These are phyloP conservation scores for Nepenthes alata DNA, from an alignment of 179 eudicot species.

Conservation along the genomic window DNA sequence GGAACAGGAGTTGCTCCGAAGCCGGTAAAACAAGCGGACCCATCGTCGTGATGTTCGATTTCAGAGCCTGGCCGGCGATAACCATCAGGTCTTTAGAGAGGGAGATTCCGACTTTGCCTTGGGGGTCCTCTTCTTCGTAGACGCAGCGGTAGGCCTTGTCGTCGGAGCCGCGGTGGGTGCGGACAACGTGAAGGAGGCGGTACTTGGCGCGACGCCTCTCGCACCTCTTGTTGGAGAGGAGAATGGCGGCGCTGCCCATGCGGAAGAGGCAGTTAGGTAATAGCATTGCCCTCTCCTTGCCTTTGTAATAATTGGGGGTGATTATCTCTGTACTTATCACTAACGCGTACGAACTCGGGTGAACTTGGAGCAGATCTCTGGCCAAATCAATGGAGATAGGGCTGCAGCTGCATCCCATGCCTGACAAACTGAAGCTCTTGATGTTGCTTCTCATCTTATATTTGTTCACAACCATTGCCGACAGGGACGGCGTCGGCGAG, in stretches of 20 bases:
- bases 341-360: constrained; percentile 52
- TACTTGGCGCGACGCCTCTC: constrained; percentile 46
- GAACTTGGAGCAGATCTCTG: constrained; percentile 48
- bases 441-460: constrained; percentile 57
- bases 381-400: constrained; percentile 58
- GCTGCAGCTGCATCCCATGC: constrained; percentile 78
- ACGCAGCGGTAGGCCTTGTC: constrained; percentile 50
- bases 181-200: constrained; percentile 40
- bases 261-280: constrained; percentile 67
- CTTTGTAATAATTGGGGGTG: constrained; percentile 64
- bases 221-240: constrained; percentile 41
- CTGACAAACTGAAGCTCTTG: constrained; percentile 50
- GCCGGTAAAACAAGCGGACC: constrained; percentile 63
- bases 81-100: constrained; percentile 54
- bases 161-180: constrained; percentile 62
- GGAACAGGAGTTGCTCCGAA: constrained; percentile 57
- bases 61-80: constrained; percentile 63
- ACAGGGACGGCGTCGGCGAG: constrained; percentile 60
- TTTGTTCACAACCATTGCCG: constrained; percentile 69
- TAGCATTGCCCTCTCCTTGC: constrained; percentile 61
- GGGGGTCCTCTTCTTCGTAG: constrained; percentile 45
- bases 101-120: constrained; percentile 50
- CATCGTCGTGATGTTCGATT: constrained; percentile 58
- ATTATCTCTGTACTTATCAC: constrained; percentile 69
- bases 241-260: constrained; percentile 64